Conservation (phyloP, 2,329 filamentous ascomycete species). For the Dactylonectria macrodidyma region DNA sequence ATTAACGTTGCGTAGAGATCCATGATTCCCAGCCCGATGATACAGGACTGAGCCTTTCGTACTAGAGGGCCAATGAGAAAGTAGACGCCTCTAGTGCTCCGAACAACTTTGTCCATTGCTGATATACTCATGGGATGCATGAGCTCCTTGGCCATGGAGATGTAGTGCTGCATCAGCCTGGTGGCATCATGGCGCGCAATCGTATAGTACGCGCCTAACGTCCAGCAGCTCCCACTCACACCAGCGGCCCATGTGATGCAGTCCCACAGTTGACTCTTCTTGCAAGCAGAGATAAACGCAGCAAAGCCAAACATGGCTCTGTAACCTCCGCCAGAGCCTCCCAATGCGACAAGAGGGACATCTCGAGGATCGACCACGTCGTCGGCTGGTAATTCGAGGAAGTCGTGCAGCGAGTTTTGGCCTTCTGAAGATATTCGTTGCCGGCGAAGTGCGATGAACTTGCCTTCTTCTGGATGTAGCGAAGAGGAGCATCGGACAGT, state of each 20-base stretch:
- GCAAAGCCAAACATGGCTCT: slow-evolving; percentile 45
- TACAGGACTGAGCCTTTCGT: slow-evolving; percentile 42
- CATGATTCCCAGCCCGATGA: slow-evolving; percentile 44
- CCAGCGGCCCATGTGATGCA: slow-evolving; percentile 43
- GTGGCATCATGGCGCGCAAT: slow-evolving; percentile 37
- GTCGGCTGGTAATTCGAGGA: slow-evolving; percentile 19
- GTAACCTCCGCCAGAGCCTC: slow-evolving; percentile 42
- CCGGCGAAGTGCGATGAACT: slow-evolving; percentile 35
- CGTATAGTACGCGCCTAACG: slow-evolving; percentile 42
- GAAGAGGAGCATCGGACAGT: slow-evolving; percentile 32
- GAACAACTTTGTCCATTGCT: slow-evolving; percentile 30
- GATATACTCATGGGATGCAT: slow-evolving; percentile 41
- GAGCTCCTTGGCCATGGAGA: slow-evolving; percentile 37
- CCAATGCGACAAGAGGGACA: slow-evolving; percentile 40
- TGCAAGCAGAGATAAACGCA: slow-evolving; percentile 35
- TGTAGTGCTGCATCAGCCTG: slow-evolving; percentile 34
- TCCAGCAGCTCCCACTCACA: slow-evolving; percentile 46
- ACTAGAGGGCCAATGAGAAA: slow-evolving; percentile 41
- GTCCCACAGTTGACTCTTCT: slow-evolving; percentile 38
- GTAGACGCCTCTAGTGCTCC: slow-evolving; percentile 40
- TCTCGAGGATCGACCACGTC: slow-evolving; percentile 37
- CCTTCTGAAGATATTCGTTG: slow-evolving; percentile 33
- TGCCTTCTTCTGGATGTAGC: slow-evolving; percentile 28
- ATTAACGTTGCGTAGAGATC: slow-evolving; percentile 43
- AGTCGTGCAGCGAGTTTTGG: slow-evolving; percentile 29